These are phyloP conservation scores for Monosporascus cannonballus DNA, from an alignment of 2,329 filamentous ascomycete species.

Conservation along the genomic window DNA sequence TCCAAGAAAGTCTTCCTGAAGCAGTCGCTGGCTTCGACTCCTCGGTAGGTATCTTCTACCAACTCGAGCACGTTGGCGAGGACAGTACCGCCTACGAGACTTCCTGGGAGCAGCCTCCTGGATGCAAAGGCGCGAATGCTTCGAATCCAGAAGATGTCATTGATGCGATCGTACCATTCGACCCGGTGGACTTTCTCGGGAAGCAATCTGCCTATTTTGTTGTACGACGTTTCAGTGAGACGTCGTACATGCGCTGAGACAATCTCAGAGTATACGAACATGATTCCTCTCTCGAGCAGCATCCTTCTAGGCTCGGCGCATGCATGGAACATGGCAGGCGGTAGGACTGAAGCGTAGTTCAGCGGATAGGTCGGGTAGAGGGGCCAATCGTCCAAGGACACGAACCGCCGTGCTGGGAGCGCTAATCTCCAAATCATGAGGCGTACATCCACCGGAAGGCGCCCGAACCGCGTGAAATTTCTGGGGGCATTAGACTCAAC, in stretches of 20 bases:
- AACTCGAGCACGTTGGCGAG: background rate
- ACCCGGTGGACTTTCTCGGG: background rate
- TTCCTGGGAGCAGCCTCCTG: background rate
- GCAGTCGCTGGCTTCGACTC: background rate
- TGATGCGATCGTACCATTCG: background rate
- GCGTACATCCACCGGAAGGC: background rate
- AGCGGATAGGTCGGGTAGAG: background rate
- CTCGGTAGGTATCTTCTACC: constrained; percentile 4
- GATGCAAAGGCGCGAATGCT: background rate
- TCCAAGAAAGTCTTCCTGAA: constrained; percentile 1
- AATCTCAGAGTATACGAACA: background rate
- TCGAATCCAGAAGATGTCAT: background rate
- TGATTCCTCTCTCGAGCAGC: background rate
- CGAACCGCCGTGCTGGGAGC: background rate
- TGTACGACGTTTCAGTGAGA: too few species aligned
- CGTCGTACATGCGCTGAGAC: too few species aligned
- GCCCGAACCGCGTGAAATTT: background rate
- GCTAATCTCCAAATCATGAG: background rate
- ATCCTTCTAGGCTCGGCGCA: background rate
- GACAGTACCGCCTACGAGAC: background rate
- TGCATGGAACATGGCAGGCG: background rate
- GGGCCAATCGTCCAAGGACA: background rate
- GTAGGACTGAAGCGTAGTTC: background rate
- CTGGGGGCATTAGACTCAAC: background rate
- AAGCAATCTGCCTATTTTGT: background rate